Conservation (phyloP, 75 land plant species). For the Larix kaempferi region DNA sequence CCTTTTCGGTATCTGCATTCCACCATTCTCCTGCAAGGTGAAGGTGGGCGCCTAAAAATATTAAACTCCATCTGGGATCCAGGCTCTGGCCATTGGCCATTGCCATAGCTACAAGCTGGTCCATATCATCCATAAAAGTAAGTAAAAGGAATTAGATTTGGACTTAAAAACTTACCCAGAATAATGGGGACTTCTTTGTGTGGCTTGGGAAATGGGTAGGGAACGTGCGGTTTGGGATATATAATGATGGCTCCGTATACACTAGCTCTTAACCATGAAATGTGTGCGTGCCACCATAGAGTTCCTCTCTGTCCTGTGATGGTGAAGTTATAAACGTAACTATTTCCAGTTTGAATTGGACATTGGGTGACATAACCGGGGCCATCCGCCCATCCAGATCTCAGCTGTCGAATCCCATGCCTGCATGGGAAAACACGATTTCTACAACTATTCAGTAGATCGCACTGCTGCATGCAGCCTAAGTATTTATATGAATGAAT, state of each 20-base stretch:
- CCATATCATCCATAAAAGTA: not conserved
- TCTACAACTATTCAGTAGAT: too few relatives aligned
- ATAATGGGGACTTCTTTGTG: conserved; percentile 36
- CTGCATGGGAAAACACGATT: too few relatives aligned
- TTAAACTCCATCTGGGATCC: not conserved
- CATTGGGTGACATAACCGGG: too few relatives aligned
- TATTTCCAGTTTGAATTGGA: too few relatives aligned
- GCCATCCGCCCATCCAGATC: too few relatives aligned
- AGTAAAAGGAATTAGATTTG: not conserved
- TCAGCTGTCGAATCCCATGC: too few relatives aligned
- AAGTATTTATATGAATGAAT: too few relatives aligned
- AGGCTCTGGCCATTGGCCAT: too few relatives aligned
- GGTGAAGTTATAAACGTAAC: too few relatives aligned
- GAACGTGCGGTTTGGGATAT: conserved; percentile 26
- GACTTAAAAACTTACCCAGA: conserved; percentile 25
- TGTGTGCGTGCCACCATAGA: conserved; percentile 43
- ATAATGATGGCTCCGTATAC: conserved; percentile 53
- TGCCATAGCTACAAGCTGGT: not conserved
- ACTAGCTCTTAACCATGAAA: conserved; percentile 47
- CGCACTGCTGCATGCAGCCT: too few relatives aligned
- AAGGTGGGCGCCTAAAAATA: too few relatives aligned
- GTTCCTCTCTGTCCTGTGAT: too few relatives aligned
- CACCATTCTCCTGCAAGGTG: conserved; percentile 5
- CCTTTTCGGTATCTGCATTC: conserved; percentile 9
- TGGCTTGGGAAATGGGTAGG: conserved; percentile 42